Percentiles rank a stretch among this genome's conserved stretches.
Conservation (phyloP, 2,329 filamentous ascomycete species). For the Trichoderma gracile region DNA sequence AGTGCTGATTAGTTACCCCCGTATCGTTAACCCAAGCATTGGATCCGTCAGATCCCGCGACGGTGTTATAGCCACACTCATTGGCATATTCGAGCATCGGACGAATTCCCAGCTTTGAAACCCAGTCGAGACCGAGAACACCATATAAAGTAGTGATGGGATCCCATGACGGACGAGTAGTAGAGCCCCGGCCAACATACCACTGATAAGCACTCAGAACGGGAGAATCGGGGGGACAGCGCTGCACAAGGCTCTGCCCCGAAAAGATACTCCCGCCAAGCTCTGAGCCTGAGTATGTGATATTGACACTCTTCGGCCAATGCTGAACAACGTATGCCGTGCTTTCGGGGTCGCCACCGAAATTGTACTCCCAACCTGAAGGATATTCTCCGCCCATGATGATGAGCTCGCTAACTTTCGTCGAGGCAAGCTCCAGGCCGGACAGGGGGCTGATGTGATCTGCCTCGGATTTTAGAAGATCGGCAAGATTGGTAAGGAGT, state of each 20-base stretch:
- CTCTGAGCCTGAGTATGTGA: slow-evolving; percentile 5
- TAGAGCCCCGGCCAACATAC: slow-evolving; percentile 10
- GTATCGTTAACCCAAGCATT: slow-evolving; percentile 11
- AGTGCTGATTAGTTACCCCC: not conserved
- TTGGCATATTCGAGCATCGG: slow-evolving; percentile 7
- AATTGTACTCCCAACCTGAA: slow-evolving; percentile 18
- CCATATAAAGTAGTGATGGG: slow-evolving; percentile 4
- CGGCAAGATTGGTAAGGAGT: not conserved
- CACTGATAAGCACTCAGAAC: slow-evolving; percentile 11
- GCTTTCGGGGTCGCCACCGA: slow-evolving; percentile 2
- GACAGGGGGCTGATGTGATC: slow-evolving; percentile 14
- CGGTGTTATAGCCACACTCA: not conserved
- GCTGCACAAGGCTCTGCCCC: not conserved
- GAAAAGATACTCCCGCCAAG: slow-evolving; percentile 1
- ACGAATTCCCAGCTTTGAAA: not conserved
- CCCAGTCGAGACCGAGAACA: not conserved
- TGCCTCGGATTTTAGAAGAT: slow-evolving; percentile 10
- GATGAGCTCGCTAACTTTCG: not conserved
- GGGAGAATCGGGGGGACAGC: not conserved
- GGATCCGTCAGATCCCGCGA: not conserved
- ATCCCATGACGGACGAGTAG: slow-evolving; percentile 1
- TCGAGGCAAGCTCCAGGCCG: not conserved
- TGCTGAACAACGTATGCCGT: slow-evolving; percentile 2
- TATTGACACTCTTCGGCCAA: not conserved
- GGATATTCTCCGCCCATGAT: slow-evolving; percentile 17